These are phyloP conservation scores for Podosphaera xanthii DNA, from an alignment of 2,329 filamentous ascomycete species.

Conservation along the genomic window DNA sequence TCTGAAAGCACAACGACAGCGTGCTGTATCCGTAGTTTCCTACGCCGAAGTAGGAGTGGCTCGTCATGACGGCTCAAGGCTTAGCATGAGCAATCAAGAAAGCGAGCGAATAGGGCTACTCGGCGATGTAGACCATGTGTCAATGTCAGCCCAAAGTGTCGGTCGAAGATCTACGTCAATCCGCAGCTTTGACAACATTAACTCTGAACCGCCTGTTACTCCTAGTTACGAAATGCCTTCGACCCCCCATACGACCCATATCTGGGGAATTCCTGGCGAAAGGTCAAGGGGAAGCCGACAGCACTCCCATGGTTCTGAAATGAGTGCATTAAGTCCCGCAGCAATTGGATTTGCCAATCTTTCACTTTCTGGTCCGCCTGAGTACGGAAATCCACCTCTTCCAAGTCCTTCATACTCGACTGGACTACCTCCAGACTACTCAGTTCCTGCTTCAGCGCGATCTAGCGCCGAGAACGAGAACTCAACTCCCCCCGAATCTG, in stretches of 20 bases:
- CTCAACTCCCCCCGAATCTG: slow-evolving; percentile 2
- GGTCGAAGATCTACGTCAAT: slow-evolving; percentile 27
- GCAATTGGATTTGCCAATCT: slow-evolving; percentile 14
- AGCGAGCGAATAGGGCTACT: slow-evolving; percentile 50
- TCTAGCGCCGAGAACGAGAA: slow-evolving; percentile 1
- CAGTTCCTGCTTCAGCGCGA: slow-evolving; percentile 10
- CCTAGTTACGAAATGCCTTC: slow-evolving; percentile 13
- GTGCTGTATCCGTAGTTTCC: slow-evolving; percentile 50
- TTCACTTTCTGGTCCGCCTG: slow-evolving; percentile 13
- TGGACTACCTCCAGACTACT: slow-evolving; percentile 14
- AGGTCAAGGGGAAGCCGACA: slow-evolving; percentile 5
- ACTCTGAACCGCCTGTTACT: slow-evolving; percentile 21
- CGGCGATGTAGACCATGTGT: slow-evolving; percentile 36
- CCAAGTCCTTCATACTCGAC: slow-evolving; percentile 8
- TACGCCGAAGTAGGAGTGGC: slow-evolving; percentile 59
- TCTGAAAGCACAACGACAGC: slow-evolving; percentile 35
- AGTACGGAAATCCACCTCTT: slow-evolving; percentile 15
- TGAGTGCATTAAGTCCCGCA: slow-evolving; percentile 14
- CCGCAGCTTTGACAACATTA: slow-evolving; percentile 27
- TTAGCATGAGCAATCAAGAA: slow-evolving; percentile 51
- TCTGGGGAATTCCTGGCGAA: slow-evolving; percentile 18
- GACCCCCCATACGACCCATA: slow-evolving; percentile 21
- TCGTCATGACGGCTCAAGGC: slow-evolving; percentile 51
- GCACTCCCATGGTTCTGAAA: slow-evolving; percentile 4
- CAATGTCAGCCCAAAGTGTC: slow-evolving; percentile 19